Evolutionary conservation across 495 filamentous ascomycete genomes (phyloP), one percentile per base, ranked within the genome.

Genomic region (Aspergillus egyptiacus): DNA sequence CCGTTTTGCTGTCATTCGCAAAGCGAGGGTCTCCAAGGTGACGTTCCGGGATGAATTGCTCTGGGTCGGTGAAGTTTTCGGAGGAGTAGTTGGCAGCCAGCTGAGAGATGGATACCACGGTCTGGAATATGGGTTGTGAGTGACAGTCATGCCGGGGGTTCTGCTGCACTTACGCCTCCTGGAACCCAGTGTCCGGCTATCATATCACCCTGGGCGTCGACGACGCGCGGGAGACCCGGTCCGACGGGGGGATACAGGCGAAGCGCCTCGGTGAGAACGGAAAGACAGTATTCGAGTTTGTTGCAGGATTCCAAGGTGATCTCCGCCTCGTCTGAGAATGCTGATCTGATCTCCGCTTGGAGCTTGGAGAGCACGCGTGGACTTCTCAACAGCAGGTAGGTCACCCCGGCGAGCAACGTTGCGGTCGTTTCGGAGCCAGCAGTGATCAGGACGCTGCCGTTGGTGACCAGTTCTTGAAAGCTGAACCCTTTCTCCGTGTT

Each of bases 341-440:
- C 28, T n/a, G 53, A 46, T 9, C 77, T 67, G 19, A 84, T 62
- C 41, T 82, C 79, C 1, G 48, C 5, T 1, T 50, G 41, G 1
- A 79, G 58, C 22, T 47, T 63, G 7, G 38, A 31, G 51, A 77
- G 59, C n/a, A 60, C 58, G 0, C 62, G 56, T 1, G 67, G 64
- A 32, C 76, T 53, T 5, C 64, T 63, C 11, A 76, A 61, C 0
- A 83, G 68, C 32, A 75, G 71, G 40, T 69, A 82, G 17, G 77
- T 65, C 10, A 65, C 66, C 3, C 76, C 80, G 0, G 61, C 59
- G 0, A 83, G 50, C 1, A 68, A 48, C 0, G 78, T 81, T 0
- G 79, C 80, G 6, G 76, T 74, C 0, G 80, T 83, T 54, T 84
- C 81, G 53, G 73, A 79, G 6, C 79, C 80, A 11, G 68, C 68